These are phyloP conservation scores for Sorghum bicolor DNA, from an alignment of 176 grass and related monocot species.

Conservation along the genomic window DNA sequence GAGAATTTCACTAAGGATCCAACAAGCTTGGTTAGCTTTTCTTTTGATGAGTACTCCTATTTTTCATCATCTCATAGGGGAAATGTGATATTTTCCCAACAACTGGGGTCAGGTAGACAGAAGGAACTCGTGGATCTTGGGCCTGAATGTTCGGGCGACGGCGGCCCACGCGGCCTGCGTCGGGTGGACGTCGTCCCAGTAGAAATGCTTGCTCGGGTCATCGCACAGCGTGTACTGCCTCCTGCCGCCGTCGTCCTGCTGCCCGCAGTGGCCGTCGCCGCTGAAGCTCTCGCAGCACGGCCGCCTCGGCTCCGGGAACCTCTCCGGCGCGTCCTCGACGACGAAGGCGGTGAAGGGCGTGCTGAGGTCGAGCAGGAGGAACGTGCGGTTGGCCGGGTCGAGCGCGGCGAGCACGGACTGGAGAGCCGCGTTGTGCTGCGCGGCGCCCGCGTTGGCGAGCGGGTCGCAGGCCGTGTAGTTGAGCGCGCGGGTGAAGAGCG, in stretches of 20 bases:
- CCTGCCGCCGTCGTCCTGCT: slow-evolving; percentile 56
- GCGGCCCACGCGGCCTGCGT: slow-evolving; percentile 86
- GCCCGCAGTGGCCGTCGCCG: slow-evolving; percentile 53
- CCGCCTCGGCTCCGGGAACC: slow-evolving; percentile 39
- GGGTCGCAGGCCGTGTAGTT: slow-evolving; percentile 56
- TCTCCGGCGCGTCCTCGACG: background rate
- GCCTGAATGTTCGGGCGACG: slow-evolving; percentile 40
- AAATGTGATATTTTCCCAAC: background rate
- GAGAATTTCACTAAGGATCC: background rate
- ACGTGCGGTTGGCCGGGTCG: slow-evolving; percentile 35
- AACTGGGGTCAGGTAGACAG: slow-evolving; percentile 7
- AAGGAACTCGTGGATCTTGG: slow-evolving; percentile 34
- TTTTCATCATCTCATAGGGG: background rate
- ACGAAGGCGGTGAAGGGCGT: slow-evolving; percentile 37
- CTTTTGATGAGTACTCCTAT: background rate
- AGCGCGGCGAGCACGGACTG: slow-evolving; percentile 29
- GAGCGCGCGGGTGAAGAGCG: slow-evolving; percentile 43
- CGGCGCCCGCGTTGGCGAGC: slow-evolving; percentile 41
- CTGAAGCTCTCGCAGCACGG: slow-evolving; percentile 69
- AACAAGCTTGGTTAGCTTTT: slow-evolving; percentile 3
- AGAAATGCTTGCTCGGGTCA: slow-evolving; percentile 49
- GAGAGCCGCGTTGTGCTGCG: slow-evolving; percentile 57
- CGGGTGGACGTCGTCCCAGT: slow-evolving; percentile 86
- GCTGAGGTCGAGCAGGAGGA: slow-evolving; percentile 69
- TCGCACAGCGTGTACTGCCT: slow-evolving; percentile 48